Conservation (phyloP, 768 basidiomycete species). For the Multifurca ochricompacta region DNA sequence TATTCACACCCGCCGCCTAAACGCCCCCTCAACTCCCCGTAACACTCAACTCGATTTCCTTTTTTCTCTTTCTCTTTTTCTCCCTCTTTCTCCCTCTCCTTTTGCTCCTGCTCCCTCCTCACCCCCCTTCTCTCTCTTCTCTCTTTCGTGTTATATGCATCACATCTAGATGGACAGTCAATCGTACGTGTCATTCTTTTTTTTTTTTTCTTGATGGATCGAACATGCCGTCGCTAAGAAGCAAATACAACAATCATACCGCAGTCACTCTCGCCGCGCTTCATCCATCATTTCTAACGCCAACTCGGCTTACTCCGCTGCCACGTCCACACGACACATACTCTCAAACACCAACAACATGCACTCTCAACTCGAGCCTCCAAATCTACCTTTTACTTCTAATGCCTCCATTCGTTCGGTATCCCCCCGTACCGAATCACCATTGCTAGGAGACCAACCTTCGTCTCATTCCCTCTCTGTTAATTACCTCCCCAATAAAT, state of each 20-base stretch:
- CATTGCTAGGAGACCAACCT: constrained; percentile 21
- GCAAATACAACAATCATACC: too few species aligned
- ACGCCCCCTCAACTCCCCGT: not conserved
- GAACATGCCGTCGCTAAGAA: too few species aligned
- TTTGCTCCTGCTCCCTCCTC: too few species aligned
- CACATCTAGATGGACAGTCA: constrained; percentile 13
- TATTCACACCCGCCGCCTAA: too few species aligned
- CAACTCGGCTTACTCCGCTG: constrained; percentile 38
- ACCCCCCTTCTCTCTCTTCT: not conserved
- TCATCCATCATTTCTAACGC: constrained; percentile 32
- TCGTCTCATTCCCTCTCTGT: constrained; percentile 42
- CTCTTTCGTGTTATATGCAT: not conserved
- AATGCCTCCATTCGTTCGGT: constrained; percentile 23
- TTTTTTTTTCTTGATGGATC: not conserved
- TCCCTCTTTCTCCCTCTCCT: not conserved
- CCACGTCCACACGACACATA: constrained; percentile 43
- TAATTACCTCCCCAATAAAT: constrained; percentile 74
- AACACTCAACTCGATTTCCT: not conserved
- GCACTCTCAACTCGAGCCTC: constrained; percentile 33
- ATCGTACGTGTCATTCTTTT: constrained; percentile 4
- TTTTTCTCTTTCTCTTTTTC: not conserved
- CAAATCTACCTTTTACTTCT: constrained; percentile 33
- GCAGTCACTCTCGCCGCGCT: constrained; percentile 14
- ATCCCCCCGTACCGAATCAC: constrained; percentile 24
- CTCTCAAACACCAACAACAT: constrained; percentile 34